phyloP scores from a whole-genome alignment of 1,284 basidiomycete genomes.

The Trichosporon inkin region DNA sequence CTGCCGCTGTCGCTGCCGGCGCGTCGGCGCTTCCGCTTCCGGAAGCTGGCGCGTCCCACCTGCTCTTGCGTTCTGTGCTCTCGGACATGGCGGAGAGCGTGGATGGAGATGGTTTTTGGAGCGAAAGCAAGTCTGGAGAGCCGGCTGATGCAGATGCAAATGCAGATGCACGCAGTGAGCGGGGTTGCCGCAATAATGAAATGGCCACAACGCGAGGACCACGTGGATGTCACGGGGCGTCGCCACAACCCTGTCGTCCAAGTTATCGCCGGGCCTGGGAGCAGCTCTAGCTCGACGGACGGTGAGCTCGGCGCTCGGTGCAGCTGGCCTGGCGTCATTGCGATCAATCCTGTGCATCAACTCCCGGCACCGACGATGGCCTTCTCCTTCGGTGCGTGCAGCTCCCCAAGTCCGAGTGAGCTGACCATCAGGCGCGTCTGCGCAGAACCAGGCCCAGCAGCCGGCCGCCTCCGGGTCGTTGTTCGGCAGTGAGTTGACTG shows the following conservation, averaged over 20 bases:
- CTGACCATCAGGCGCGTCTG: slow-evolving; percentile 14
- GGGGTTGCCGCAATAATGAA: not conserved
- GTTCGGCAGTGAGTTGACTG: slow-evolving; percentile 22
- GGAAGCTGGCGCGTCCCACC: slow-evolving; percentile 20
- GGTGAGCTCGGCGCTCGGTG: not conserved
- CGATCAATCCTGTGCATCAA: slow-evolving; percentile 6
- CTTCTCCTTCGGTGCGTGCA: slow-evolving; percentile 29
- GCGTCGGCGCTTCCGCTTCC: not conserved
- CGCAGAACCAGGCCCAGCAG: slow-evolving; percentile 16
- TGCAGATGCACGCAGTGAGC: not conserved
- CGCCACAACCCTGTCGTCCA: not conserved
- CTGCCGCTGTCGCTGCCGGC: too few species aligned
- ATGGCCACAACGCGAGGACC: slow-evolving; percentile 8
- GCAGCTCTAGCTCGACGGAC: not conserved
- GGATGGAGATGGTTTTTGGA: slow-evolving; percentile 8
- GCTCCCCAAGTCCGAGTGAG: not conserved
- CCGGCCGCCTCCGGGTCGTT: slow-evolving; percentile 11
- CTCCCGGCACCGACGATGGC: slow-evolving; percentile 19
- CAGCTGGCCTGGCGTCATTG: slow-evolving; percentile 5
- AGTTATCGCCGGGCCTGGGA: slow-evolving; percentile 1
- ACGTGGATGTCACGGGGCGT: slow-evolving; percentile 13
- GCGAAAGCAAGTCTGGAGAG: not conserved
- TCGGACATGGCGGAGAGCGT: slow-evolving; percentile 17
- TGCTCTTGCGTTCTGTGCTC: slow-evolving; percentile 20
- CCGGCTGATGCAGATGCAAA: slow-evolving; percentile 5